Evolutionary conservation across 2,329 filamentous ascomycete species (phyloP).

Genomic region (Blastomyces silverae): DNA sequence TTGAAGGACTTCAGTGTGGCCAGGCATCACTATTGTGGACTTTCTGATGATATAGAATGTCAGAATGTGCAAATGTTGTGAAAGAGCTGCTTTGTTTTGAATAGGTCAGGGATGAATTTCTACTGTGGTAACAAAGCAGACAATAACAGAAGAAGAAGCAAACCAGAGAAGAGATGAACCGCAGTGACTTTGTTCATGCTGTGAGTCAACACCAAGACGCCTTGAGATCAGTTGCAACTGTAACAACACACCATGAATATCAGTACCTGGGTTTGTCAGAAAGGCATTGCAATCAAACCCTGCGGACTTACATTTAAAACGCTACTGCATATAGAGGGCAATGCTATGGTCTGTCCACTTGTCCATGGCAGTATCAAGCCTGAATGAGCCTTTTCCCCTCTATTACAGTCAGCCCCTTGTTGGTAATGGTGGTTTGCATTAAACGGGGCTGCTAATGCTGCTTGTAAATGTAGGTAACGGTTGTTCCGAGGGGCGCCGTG

Average conservation of each 20-base stretch:
- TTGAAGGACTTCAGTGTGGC: neutral
- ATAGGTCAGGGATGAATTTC: neutral
- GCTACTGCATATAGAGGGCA: neutral
- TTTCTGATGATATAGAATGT: neutral
- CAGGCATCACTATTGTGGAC: neutral
- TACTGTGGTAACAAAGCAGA: neutral
- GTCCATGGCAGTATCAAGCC: neutral
- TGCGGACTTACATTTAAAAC: neutral
- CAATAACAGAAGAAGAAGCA: neutral
- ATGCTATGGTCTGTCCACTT: neutral
- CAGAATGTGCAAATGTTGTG: neutral
- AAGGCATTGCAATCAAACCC: neutral
- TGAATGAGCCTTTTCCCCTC: neutral
- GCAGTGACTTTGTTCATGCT: neutral
- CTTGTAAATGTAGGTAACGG: neutral
- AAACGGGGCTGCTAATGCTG: neutral
- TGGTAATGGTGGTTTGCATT: neutral
- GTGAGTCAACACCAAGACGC: neutral
- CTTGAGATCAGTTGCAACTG: neutral
- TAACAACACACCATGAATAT: conserved; percentile 3
- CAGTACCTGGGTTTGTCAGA: neutral
- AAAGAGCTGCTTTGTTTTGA: neutral
- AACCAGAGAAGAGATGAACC: neutral
- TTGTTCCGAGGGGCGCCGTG: neutral
- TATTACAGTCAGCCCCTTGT: neutral